Conservation (phyloP, 768 basidiomycete species). For the Serpula lacrymans region DNA sequence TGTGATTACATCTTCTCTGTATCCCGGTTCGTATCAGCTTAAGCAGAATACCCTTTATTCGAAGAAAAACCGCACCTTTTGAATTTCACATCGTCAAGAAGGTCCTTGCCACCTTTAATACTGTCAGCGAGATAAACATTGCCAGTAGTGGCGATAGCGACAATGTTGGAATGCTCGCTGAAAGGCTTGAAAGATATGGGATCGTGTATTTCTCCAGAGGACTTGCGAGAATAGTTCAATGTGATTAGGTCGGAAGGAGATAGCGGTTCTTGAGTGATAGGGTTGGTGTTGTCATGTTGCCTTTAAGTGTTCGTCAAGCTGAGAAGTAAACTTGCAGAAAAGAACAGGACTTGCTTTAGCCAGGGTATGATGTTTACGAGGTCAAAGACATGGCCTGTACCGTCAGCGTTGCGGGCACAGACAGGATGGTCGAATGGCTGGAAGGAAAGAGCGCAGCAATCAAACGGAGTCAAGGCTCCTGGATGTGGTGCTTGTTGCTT, state of each 20-base stretch:
- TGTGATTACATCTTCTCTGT: slow-evolving; percentile 86
- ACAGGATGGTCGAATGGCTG: slow-evolving; percentile 90
- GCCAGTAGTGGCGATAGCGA: slow-evolving; percentile 84
- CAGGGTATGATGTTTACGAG: slow-evolving; percentile 92
- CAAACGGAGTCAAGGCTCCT: slow-evolving; percentile 71
- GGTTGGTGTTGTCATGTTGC: slow-evolving; percentile 79
- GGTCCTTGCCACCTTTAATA: slow-evolving; percentile 78
- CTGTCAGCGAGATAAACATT: slow-evolving; percentile 95
- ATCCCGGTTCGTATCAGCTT: slow-evolving; percentile 4
- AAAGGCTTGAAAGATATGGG: slow-evolving; percentile 98
- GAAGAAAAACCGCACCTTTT: slow-evolving; percentile 57
- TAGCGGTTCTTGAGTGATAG: slow-evolving; percentile 72
- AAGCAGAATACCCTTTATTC: slow-evolving; percentile 1
- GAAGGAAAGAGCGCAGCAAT: slow-evolving; percentile 89
- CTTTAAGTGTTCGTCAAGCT: slow-evolving; percentile 34
- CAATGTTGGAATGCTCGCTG: slow-evolving; percentile 93
- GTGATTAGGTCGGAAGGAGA: slow-evolving; percentile 69
- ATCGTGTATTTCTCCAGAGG: slow-evolving; percentile 87
- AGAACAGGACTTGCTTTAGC: slow-evolving; percentile 64
- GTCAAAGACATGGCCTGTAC: slow-evolving; percentile 82
- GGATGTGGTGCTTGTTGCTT: slow-evolving; percentile 68
- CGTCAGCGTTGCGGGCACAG: slow-evolving; percentile 77
- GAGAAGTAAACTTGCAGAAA: slow-evolving; percentile 3
- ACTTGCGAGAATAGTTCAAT: slow-evolving; percentile 80
- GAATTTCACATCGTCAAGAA: slow-evolving; percentile 82